phyloP scores from a whole-genome alignment of 2,329 filamentous ascomycete species.

The Pleoardoris graminearum region DNA sequence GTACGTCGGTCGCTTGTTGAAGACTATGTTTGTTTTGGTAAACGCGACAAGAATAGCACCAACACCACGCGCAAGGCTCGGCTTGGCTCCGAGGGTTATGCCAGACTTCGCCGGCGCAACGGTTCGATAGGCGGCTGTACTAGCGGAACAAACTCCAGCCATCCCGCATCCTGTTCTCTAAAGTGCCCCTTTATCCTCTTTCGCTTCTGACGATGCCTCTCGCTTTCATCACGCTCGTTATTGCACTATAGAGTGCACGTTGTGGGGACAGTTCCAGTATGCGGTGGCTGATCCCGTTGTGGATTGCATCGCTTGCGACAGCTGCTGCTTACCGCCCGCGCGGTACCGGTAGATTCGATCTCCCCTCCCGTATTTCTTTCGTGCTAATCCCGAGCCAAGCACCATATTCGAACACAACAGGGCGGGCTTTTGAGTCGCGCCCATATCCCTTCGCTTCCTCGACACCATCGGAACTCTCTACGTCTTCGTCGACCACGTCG shows the following conservation, averaged over 20 bases:
- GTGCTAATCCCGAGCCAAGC: conserved; percentile 37
- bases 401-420: conserved; percentile 32
- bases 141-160: conserved; percentile 19
- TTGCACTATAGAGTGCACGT: conserved; percentile 25
- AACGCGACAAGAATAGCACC: too few relatives aligned
- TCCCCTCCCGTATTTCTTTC: conserved; percentile 26
- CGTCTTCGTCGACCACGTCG: conserved; percentile 6
- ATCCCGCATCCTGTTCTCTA: conserved; percentile 27
- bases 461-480: background rate
- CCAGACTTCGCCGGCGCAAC: background rate
- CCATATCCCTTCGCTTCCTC: conserved; percentile 13
- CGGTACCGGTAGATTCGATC: conserved; percentile 24
- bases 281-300: conserved; percentile 18
- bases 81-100: background rate
- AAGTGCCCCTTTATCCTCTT: conserved; percentile 23
- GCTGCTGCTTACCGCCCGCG: conserved; percentile 26
- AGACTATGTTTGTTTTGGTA: too few relatives aligned
- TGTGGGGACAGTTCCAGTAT: conserved; percentile 21
- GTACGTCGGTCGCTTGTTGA: too few relatives aligned
- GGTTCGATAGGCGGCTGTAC: conserved; percentile 2
- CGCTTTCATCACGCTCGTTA: conserved; percentile 21
- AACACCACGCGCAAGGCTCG: too few relatives aligned
- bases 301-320: conserved; percentile 19
- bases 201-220: conserved; percentile 10
- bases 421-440: conserved; percentile 13